Evolutionary conservation across 345 rosid species (phyloP).

Genomic region (Balakata baccata): DNA sequence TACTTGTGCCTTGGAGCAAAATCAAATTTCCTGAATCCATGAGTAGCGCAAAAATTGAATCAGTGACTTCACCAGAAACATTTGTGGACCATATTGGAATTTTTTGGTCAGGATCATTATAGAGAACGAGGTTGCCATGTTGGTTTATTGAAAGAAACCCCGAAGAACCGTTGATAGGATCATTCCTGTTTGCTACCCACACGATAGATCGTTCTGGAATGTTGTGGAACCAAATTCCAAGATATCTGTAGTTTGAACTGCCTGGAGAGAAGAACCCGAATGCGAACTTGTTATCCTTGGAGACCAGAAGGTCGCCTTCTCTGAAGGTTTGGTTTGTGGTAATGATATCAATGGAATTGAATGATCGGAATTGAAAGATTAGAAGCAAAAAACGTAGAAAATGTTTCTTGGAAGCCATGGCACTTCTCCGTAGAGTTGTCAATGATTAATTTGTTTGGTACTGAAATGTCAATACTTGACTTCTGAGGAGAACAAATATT

Average conservation of each 20-base stretch:
- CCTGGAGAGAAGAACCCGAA: slow-evolving; percentile 18
- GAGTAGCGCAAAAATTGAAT: slow-evolving; percentile 7
- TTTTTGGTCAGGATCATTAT: not conserved
- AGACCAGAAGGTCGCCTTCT: slow-evolving; percentile 16
- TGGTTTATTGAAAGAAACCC: not conserved
- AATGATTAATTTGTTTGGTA: no score
- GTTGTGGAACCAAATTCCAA: slow-evolving; percentile 17
- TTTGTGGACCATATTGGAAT: slow-evolving; percentile 8
- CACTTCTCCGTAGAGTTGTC: not conserved
- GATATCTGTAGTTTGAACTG: slow-evolving; percentile 4
- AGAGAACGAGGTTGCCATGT: slow-evolving; percentile 23
- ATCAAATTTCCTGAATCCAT: slow-evolving; percentile 30
- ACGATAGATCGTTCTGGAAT: not conserved
- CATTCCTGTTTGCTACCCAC: slow-evolving; percentile 15
- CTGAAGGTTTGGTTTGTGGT: slow-evolving; percentile 15
- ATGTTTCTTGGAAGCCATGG: not conserved
- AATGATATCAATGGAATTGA: slow-evolving; percentile 6
- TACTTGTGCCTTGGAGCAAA: not conserved
- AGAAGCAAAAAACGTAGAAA: not conserved
- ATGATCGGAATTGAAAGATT: not conserved
- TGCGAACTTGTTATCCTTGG: not conserved
- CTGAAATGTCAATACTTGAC: no score
- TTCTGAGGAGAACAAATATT: no score
- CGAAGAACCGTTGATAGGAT: not conserved
- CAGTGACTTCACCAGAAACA: not conserved